Evolutionary conservation across 768 basidiomycete species (phyloP).

Genomic region (Amanita muscaria): DNA sequence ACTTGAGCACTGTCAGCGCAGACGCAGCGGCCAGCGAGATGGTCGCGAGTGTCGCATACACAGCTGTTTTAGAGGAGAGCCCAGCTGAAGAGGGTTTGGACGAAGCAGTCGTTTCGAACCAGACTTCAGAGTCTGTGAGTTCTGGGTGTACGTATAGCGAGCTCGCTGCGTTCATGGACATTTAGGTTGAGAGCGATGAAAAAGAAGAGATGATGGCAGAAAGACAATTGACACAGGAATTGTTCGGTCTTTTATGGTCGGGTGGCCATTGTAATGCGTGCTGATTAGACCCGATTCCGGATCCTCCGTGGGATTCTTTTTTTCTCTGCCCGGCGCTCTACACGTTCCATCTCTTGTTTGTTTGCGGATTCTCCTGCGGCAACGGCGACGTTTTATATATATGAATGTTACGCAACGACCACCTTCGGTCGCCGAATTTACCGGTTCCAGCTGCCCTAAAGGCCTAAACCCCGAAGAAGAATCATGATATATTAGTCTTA

Average conservation of each 20-base stretch:
- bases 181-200: neutral
- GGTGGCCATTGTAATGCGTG: no score
- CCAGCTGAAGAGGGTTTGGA: neutral
- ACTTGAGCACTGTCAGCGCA: constrained; percentile 24
- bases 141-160: constrained; percentile 31
- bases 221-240: no score
- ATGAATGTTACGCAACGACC: no score
- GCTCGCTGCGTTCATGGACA: constrained; percentile 28
- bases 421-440: constrained; percentile 3
- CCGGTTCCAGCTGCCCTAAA: no score
- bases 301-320: no score
- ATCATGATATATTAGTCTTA: no score
- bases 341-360: neutral
- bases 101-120: constrained; percentile 18
- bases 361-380: neutral
- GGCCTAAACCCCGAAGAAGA: no score
- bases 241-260: no score
- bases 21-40: constrained; percentile 25
- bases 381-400: no score
- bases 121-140: constrained; percentile 31
- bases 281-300: no score
- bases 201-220: no score
- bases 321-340: no score
- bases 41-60: constrained; percentile 23
- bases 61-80: constrained; percentile 10